Base-by-base conservation (phyloP, 1,284 basidiomycete species). In the Sporisorium iseilematis-ciliati region DNA sequence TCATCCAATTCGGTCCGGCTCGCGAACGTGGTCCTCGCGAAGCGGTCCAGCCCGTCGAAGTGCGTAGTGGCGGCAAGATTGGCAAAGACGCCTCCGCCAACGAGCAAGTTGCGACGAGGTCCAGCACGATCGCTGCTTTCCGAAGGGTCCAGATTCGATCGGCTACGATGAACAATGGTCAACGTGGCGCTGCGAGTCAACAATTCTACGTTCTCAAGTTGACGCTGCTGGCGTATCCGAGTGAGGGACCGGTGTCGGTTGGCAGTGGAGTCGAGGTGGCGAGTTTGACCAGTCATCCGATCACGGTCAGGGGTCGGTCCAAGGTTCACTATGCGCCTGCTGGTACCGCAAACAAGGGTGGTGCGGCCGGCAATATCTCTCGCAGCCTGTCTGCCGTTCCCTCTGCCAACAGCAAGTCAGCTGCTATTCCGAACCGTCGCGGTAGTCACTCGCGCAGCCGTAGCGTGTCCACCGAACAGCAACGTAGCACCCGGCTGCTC, bases 81-180 rank as follows among this genome's bases (percentile, higher is more conserved):
- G 40, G 18, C 25, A 52, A 54, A 4, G 69, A 72, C 14, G 60
- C 65, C 4, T 42, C 60, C 10, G 46, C 31, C 42, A 72, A 69
- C 41, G 68, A 76, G 45, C 69, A 67, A 40, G n/a, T 35, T 1
- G 61, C 61, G 12, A 31, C 45, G 7, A 52, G 57, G 26, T 25
- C 38, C 11, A 55, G 62, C 50, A 58, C 46, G 43, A 52, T 76
- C 11, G 74, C 74, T 5, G 69, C 68, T 2, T 72, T 76, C 26
- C 54, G 74, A 6, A 42, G 74, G 16, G 61, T 76, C 10, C 74
- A 76, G 65, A 76, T 76, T 25, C 61, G 74, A 12, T 76, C 74
- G 4, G 74, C 74, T 7, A 76, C 74, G 48, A 67, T 76, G 56
- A 76, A 76, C 60, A 76, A 76, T 38, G 74, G 74, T 18, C 68